A percentile compares a stretch with the other conserved stretches of the same genome.
These are phyloP conservation scores for Kalanchoe fedtschenkoi DNA, from an alignment of 164 flowering plant genomes.

Conservation along the genomic window DNA sequence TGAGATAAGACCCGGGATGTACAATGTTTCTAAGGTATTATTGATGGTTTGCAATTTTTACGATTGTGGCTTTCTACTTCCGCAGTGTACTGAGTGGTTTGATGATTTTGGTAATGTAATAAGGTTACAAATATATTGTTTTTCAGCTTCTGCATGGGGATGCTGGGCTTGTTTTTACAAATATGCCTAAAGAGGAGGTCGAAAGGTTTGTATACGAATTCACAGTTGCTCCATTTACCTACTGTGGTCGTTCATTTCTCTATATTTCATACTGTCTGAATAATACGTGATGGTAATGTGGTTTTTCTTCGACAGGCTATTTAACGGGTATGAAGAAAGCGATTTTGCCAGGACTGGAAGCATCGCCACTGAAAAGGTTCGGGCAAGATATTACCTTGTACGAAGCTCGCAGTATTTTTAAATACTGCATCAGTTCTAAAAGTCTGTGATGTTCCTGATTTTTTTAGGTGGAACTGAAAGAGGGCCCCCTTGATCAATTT, in stretches of 20 bases:
- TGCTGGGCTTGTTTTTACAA: slow-evolving; percentile 62
- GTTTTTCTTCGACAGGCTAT: slow-evolving; percentile 49
- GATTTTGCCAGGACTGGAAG: slow-evolving; percentile 91
- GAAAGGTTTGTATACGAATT: slow-evolving; percentile 33
- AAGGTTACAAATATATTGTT: not conserved
- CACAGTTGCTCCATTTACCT: not conserved
- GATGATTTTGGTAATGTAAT: not conserved
- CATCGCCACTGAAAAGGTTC: slow-evolving; percentile 63
- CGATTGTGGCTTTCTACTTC: not conserved
- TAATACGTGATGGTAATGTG: too few relatives aligned
- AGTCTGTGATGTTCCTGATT: not conserved
- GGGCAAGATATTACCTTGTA: not conserved
- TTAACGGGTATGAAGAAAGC: slow-evolving; percentile 57
- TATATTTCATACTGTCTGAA: not conserved
- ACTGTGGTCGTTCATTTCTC: not conserved
- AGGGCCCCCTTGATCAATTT: slow-evolving; percentile 88
- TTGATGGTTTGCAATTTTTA: not conserved
- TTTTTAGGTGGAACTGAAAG: slow-evolving; percentile 72
- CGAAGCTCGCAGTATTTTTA: not conserved
- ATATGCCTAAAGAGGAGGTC: slow-evolving; percentile 64
- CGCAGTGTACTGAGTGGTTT: not conserved
- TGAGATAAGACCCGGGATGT: slow-evolving; percentile 56
- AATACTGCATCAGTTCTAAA: not conserved
- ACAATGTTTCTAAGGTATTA: slow-evolving; percentile 68
- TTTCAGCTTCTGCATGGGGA: slow-evolving; percentile 58